A percentile compares a stretch with the other conserved stretches of the same genome.
These are phyloP conservation scores for Rhizophora mangle DNA, from an alignment of 345 rosid genomes.

Conservation along the genomic window DNA sequence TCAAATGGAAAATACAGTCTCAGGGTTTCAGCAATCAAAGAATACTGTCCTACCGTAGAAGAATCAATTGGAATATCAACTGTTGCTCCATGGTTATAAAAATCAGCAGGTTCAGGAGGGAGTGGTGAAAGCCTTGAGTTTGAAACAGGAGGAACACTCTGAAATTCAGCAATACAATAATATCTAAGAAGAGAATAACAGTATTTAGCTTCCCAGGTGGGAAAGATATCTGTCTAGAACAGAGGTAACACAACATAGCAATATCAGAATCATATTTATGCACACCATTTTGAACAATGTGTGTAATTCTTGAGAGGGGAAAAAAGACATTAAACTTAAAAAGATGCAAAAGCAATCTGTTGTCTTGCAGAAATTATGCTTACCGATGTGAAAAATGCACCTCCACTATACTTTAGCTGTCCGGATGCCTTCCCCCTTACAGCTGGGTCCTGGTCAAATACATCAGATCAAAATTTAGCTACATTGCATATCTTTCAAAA, in stretches of 20 bases:
- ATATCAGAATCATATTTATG: no score
- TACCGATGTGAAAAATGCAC: slow-evolving; percentile 48
- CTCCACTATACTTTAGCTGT: slow-evolving; percentile 44
- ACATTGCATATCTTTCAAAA: neutral
- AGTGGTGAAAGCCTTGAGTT: slow-evolving; percentile 37
- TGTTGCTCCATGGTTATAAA: slow-evolving; percentile 27
- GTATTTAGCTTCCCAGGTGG: neutral
- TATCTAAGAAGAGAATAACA: neutral
- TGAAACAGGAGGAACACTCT: slow-evolving; percentile 31
- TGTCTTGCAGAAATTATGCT: slow-evolving; percentile 18
- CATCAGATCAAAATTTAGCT: neutral
- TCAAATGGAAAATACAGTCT: neutral
- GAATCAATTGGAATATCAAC: slow-evolving; percentile 36
- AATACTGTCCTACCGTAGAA: slow-evolving; percentile 17
- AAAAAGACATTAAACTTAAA: neutral
- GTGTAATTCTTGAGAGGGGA: neutral
- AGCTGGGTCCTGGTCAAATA: slow-evolving; percentile 39
- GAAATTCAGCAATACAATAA: neutral
- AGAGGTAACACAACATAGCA: neutral
- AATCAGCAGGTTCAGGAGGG: slow-evolving; percentile 34
- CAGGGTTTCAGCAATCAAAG: slow-evolving; percentile 4
- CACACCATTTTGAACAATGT: no score
- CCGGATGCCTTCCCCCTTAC: slow-evolving; percentile 40
- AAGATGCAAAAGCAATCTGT: neutral
- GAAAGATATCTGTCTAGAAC: neutral